Percentiles rank a stretch among this genome's conserved stretches.
phyloP scores from a whole-genome alignment of 164 flowering plant species.

The Umbellularia californica region DNA sequence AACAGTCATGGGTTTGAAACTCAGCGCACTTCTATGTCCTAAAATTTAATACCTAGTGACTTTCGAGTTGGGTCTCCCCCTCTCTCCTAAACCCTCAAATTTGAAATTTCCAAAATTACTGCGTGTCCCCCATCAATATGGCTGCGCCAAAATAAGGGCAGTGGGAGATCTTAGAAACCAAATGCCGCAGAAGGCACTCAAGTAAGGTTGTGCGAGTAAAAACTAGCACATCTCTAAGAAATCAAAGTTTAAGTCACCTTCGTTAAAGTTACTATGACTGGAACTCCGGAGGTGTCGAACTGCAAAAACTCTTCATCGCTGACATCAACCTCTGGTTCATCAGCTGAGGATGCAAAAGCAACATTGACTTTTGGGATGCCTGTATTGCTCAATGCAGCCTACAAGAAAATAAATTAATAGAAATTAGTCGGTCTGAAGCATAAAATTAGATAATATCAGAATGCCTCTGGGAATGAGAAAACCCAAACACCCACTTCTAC shows the following conservation, averaged over 20 bases:
- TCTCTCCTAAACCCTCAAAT: no score
- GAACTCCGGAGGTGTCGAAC: slow-evolving; percentile 84
- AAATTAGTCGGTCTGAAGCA: background rate
- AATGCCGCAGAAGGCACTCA: background rate
- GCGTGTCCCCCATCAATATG: no score
- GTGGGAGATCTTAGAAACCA: background rate
- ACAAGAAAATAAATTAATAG: background rate
- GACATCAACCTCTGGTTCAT: slow-evolving; percentile 82
- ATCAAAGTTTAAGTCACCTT: slow-evolving; percentile 39
- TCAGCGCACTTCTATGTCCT: no score
- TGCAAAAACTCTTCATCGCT: slow-evolving; percentile 92
- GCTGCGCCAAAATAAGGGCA: no score
- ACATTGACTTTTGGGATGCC: slow-evolving; percentile 82
- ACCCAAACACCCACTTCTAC: background rate
- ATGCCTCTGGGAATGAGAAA: background rate
- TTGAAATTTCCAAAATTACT: no score
- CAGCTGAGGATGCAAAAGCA: slow-evolving; percentile 44
- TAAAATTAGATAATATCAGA: no score
- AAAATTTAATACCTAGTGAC: no score
- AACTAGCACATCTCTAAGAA: background rate
- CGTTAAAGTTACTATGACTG: slow-evolving; percentile 82
- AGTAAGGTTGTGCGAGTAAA: background rate
- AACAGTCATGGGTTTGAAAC: no score
- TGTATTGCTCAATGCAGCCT: slow-evolving; percentile 96
- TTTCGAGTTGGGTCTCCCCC: no score